Percentiles rank a stretch among this genome's conserved stretches.
Conservation (phyloP, 2,329 filamentous ascomycete species). For the Ascochyta pisi region DNA sequence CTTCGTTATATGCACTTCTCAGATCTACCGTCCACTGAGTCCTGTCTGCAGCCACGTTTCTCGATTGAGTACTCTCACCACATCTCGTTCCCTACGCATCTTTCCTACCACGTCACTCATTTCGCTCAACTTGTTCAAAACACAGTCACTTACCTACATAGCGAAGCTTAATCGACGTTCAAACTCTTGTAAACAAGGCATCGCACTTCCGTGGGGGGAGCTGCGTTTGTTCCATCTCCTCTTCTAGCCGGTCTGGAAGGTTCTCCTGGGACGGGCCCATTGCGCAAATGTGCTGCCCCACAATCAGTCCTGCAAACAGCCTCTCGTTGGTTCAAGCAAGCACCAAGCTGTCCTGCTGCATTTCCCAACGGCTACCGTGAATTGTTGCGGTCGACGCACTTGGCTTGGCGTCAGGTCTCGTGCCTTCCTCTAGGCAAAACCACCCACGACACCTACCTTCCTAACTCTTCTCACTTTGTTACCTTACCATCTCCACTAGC, state of each 20-base stretch:
- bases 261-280: background rate
- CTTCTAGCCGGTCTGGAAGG: background rate
- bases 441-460: background rate
- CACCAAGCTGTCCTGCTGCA: background rate
- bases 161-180: too few species aligned
- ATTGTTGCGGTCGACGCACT: background rate
- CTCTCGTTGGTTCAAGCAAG: background rate
- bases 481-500: background rate
- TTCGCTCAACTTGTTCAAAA: too few species aligned
- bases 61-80: too few species aligned
- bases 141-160: too few species aligned
- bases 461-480: background rate
- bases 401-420: conserved; percentile 10
- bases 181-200: background rate
- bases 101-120: too few species aligned
- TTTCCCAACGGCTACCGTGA: background rate
- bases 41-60: too few species aligned
- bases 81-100: too few species aligned
- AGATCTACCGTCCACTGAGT: too few species aligned
- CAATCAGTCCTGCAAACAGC: background rate
- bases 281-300: background rate
- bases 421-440: background rate
- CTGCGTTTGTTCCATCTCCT: conserved; percentile 7
- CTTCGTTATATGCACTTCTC: too few species aligned
- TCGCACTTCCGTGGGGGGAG: background rate